These are phyloP conservation scores for Otatea glauca DNA, from an alignment of 176 grass and related monocot genomes.

Conservation along the genomic window DNA sequence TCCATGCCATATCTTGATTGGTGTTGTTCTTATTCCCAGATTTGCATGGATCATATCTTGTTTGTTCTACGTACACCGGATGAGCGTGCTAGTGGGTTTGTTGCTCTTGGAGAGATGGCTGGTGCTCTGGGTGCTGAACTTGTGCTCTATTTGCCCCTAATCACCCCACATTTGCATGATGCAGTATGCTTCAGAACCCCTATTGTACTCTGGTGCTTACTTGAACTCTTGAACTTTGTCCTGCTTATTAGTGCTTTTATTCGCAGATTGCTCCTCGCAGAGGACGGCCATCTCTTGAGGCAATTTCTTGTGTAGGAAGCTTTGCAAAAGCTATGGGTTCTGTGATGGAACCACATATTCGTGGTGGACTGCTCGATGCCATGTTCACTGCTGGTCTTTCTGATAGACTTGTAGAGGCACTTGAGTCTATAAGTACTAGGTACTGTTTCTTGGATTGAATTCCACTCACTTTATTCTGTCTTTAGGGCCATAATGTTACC, in stretches of 20 bases:
- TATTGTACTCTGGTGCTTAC: conserved; percentile 42
- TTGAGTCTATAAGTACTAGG: conserved; percentile 81
- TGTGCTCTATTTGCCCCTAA: conserved; percentile 81
- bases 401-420: conserved; percentile 77
- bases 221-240: conserved; percentile 42
- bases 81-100: conserved; percentile 93
- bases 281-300: conserved; percentile 91
- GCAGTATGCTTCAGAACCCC: conserved; percentile 62
- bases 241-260: conserved; percentile 35
- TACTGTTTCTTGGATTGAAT: conserved; percentile 39
- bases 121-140: conserved; percentile 92
- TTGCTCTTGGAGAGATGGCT: conserved; percentile 97
- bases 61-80: conserved; percentile 90
- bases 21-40: conserved; percentile 54
- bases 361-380: conserved; percentile 72
- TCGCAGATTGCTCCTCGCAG: conserved; percentile 92
- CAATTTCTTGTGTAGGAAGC: conserved; percentile 93
- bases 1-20: conserved; percentile 11
- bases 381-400: conserved; percentile 94
- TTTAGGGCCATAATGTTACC: conserved; percentile 29
- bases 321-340: conserved; percentile 89
- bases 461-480: conserved; percentile 32
- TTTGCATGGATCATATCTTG: conserved; percentile 99
- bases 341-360: conserved; percentile 97
- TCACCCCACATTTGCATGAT: conserved; percentile 82